Evolutionary conservation across 2,329 filamentous ascomycete species (phyloP), one percentile per base, ranked within the genome.

Genomic region (Biscogniauxia mediterranea): DNA sequence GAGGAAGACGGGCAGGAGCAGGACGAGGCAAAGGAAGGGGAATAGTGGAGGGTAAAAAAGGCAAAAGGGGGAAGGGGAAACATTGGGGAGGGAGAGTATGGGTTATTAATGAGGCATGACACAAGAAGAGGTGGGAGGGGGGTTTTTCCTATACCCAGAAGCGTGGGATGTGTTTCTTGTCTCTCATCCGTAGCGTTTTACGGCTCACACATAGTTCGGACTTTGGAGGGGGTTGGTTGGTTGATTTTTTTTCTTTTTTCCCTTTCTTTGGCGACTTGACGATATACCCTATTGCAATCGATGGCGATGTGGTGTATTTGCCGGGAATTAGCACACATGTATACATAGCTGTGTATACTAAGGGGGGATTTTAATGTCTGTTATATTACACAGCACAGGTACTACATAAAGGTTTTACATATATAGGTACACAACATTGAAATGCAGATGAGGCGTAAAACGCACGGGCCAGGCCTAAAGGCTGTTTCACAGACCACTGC

Each of bases 1-100:
- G 91, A 95, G 61, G 87, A 92, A 17, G 75, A 69, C 17, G 75
- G 69, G 3, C 28, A 32, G 7, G 11, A 9, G 7, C 28, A 32
- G 64, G 62, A 65, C 28, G 38, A 60, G 54, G 55, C 23, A 49
- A 49, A 19, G 53, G 38, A 57, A 53, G 52, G 42, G 58, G 67
- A 64, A 55, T 57, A 54, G 55, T 38, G 58, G 57, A 21, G 28
- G 28, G 28, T 9, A 32, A 32, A 32, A 8, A 32, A 9, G 28
- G 28, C 7, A 32, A 51, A 26, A 52, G 13, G 55, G 38, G 50
- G 52, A 15, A n/a, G 38, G 15, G 28, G 23, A 23, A 23, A 23
- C 23, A 23, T 32, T 32, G 38, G 25, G 50, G 11, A 54, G 38
- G 50, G 52, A n/a, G 38, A 11, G 15, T 11, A 46, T n/a, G 38